phyloP scores from a whole-genome alignment of 1,139 yeast species.

The Taphrina deformans region DNA sequence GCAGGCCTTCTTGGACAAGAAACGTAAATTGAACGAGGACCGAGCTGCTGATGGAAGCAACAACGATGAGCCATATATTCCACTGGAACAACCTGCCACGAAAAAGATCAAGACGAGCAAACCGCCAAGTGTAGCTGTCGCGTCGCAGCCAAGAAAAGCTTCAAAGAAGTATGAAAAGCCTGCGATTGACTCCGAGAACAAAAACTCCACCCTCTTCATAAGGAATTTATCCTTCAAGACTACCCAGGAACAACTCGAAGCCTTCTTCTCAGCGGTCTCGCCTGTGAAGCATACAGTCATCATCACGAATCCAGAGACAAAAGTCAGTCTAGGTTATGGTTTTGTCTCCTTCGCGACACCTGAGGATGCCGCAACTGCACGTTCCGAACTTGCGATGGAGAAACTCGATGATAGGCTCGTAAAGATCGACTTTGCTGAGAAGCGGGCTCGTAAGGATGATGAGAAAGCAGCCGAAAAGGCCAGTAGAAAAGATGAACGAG shows the following conservation, averaged over 20 bases:
- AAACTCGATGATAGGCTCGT: slow-evolving; percentile 68
- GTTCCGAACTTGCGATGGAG: slow-evolving; percentile 63
- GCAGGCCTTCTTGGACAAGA: slow-evolving; percentile 29
- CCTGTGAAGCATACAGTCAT: slow-evolving; percentile 95
- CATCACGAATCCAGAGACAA: slow-evolving; percentile 72
- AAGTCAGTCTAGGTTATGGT: slow-evolving; percentile 84
- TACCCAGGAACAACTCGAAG: slow-evolving; percentile 70
- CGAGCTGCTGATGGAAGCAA: neutral
- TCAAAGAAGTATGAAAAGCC: slow-evolving; percentile 8
- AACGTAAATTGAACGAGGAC: slow-evolving; percentile 18
- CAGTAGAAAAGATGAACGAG: slow-evolving; percentile 41
- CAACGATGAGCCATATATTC: neutral
- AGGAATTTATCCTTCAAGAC: slow-evolving; percentile 82
- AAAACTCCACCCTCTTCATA: slow-evolving; percentile 55
- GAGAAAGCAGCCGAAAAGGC: slow-evolving; percentile 40
- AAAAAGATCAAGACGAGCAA: neutral
- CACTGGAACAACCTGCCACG: slow-evolving; percentile 2
- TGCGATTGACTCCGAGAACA: slow-evolving; percentile 14
- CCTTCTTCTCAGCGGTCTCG: slow-evolving; percentile 85
- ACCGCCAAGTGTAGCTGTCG: neutral
- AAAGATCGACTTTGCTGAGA: slow-evolving; percentile 83
- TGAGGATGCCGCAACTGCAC: slow-evolving; percentile 79
- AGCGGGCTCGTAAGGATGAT: slow-evolving; percentile 72
- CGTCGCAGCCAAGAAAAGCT: neutral
- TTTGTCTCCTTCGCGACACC: slow-evolving; percentile 86